Evolutionary conservation across 176 grass and related monocot species (phyloP), one percentile per base, ranked within the genome.

Genomic region (Oryza rufipogon): DNA sequence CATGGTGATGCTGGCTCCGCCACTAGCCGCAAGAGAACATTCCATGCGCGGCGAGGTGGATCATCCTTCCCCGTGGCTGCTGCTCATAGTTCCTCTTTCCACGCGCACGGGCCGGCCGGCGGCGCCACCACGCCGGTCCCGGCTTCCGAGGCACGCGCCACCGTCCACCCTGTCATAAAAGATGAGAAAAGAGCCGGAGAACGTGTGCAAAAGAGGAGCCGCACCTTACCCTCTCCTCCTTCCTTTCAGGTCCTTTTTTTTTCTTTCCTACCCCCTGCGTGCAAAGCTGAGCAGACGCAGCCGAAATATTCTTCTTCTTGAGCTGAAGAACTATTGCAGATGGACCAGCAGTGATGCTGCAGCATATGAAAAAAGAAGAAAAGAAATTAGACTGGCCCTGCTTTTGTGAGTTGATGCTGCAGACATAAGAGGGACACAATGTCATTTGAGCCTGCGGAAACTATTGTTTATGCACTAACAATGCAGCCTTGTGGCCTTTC

Each of bases 121-220:
- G 25, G 41, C 47, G 66, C 75, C 87, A 74, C 70, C 83, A 66
- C 63, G 45, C 30, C 73, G 67, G 67, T 82, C 68, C 61, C 88
- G 34, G 68, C 70, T n/a, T 47, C 83, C 83, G 46, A 90, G 79
- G 56, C 25, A 60, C 70, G 82, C 20, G 68, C 67, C 83, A 47
- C 74, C 78, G 58, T 47, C 66, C 16, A 67, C 71, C 83, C 63
- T 23, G 58, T 22, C 33, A 8, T 74, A 90, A 90, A 90, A 90
- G 88, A 90, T 45, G 47, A 66, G 73, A 56, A 90, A 83, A 74
- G 82, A 84, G 2, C 45, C 44, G 28, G 54, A 85, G 74, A 86
- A 66, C 84, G 67, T 78, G 84, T 90, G 74, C 84, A 61, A 86
- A 90, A 90, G 88, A 71, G 83, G 66, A 61, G 58, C 68, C 42